phyloP scores from a whole-genome alignment of 2,329 filamentous ascomycete species.

The Coniochaeta sp. region DNA sequence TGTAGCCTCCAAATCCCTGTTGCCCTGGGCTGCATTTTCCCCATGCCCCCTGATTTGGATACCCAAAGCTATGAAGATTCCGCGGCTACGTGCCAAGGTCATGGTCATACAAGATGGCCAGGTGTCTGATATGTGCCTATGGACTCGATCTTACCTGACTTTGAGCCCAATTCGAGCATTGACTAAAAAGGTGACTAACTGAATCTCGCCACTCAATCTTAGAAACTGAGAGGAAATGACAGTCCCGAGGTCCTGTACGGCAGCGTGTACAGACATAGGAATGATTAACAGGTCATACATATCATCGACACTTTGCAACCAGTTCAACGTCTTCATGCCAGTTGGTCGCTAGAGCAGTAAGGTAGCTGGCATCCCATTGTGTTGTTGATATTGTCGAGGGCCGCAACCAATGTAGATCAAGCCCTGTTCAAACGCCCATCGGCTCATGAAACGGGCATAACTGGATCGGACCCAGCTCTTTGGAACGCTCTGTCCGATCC shows the following conservation, averaged over 20 bases:
- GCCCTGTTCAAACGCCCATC: constrained; percentile 2
- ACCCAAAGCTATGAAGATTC: too few relatives aligned
- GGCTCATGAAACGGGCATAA: constrained; percentile 6
- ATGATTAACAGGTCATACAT: neutral
- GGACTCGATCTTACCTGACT: neutral
- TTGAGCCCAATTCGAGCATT: neutral
- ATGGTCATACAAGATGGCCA: neutral
- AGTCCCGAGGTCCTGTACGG: too few relatives aligned
- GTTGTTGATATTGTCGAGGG: neutral
- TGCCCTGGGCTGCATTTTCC: constrained; percentile 21
- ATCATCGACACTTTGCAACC: neutral
- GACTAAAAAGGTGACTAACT: neutral
- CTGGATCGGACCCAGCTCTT: neutral
- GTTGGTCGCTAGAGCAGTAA: too few relatives aligned
- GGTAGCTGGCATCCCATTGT: neutral
- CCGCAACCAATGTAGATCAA: neutral
- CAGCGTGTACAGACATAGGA: neutral
- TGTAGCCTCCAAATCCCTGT: neutral
- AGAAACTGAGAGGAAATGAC: too few relatives aligned
- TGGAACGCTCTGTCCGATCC: neutral
- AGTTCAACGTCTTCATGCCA: neutral
- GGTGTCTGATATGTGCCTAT: neutral
- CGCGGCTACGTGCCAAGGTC: neutral
- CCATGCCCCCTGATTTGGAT: neutral
- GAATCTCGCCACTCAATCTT: too few relatives aligned